Base-by-base conservation (phyloP, 2,329 filamentous ascomycete genomes). In the Colletotrichum euphorbiae region DNA sequence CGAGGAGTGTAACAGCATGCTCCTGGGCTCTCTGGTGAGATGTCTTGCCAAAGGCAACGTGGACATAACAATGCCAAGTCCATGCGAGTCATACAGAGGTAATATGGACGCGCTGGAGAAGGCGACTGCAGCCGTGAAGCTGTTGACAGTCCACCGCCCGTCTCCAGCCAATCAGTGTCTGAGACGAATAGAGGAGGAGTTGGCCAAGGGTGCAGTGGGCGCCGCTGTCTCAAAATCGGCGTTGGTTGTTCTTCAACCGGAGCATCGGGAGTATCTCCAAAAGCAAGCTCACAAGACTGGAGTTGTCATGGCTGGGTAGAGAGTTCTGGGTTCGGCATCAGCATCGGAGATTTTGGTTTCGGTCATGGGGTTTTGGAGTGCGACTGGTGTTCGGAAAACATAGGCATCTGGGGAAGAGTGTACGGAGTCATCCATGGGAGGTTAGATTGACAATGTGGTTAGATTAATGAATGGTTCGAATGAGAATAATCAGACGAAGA, bases 1-100 rank as follows among this genome's bases (percentile, higher is more conserved):
- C 2, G 66, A 69, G 21, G 66, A 69, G 55, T 69, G 66, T 48
- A 69, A 69, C 50, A 69, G 66, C 61, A 69, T 69, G 66, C 66
- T 69, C 1, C 24, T 69, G 9, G 66, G 66, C 17, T 69, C 66
- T 13, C 24, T 69, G 17, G 48, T 69, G 3, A 36, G 66, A 42
- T 60, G 40, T 2, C 61, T 69, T 3, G 66, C 54, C 1, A 69
- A 69, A 33, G 66, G 66, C 8, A 69, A 56, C 12, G 66, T 69
- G 12, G 66, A 69, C 33, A 55, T 69, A 33, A 69, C 66, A 5
- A 3, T 60, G 48, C 54, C 66, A 5, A 55, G 17, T 12, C 66
- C 66, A 7, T 69, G 66, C 40, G 66, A 69, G 36, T 31, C 61
- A 0, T 66, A 69, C 9, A 46, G 66, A 17, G 66, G 66, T 1